phyloP scores from a whole-genome alignment of 1,284 basidiomycete genomes.

The Cutaneotrichosporon dermatis region DNA sequence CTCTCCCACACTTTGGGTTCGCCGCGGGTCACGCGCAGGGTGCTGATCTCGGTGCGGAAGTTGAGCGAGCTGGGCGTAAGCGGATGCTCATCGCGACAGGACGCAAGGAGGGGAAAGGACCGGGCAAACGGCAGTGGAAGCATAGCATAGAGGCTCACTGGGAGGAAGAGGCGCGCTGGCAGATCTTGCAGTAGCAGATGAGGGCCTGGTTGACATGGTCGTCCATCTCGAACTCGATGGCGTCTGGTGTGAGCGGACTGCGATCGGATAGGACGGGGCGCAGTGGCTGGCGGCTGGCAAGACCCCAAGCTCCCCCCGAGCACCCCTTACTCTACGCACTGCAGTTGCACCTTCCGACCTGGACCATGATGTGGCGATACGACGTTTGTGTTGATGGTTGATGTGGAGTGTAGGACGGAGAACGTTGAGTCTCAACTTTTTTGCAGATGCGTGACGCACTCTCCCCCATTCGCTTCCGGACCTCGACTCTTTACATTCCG shows the following conservation, averaged over 20 bases:
- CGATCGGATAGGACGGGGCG: too few species aligned
- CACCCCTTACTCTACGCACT: background rate
- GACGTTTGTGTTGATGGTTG: background rate
- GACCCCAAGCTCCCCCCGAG: too few species aligned
- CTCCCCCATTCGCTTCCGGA: too few species aligned
- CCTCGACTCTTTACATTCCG: too few species aligned
- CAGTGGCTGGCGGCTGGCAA: too few species aligned
- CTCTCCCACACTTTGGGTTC: conserved; percentile 10
- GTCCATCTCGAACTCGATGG: conserved; percentile 11
- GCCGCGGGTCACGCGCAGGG: conserved; percentile 14
- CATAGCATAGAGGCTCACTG: too few species aligned
- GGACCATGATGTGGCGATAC: background rate
- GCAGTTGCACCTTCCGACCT: background rate
- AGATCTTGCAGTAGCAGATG: conserved; percentile 18
- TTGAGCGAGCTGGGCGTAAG: conserved; percentile 7
- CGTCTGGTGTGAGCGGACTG: background rate
- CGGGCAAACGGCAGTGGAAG: too few species aligned
- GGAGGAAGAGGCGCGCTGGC: conserved; percentile 10
- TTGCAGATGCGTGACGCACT: too few species aligned
- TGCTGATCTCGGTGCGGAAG: conserved; percentile 5
- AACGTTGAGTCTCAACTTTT: too few species aligned
- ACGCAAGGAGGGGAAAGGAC: too few species aligned
- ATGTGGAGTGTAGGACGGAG: too few species aligned
- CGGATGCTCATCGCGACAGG: too few species aligned
- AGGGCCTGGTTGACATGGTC: conserved; percentile 14